Conservation (phyloP, 2,329 filamentous ascomycete genomes). For the Trichophyton benhamiae region DNA sequence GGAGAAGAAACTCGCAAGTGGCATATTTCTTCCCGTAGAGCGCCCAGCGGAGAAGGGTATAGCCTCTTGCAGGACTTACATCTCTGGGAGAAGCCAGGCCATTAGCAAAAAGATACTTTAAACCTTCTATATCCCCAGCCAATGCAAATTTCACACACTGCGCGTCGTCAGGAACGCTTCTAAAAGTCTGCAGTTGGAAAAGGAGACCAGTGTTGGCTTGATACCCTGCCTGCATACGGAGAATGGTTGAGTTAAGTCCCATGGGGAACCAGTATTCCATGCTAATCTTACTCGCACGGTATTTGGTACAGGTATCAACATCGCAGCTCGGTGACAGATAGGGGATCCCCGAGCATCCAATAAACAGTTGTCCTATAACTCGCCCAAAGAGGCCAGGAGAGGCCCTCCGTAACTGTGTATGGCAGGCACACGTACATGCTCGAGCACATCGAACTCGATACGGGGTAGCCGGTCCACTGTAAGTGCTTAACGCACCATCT, state of each 20-base stretch:
- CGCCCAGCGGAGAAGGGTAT: slow-evolving; percentile 24
- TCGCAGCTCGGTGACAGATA: slow-evolving; percentile 18
- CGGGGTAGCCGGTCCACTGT: not conserved
- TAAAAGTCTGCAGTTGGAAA: slow-evolving; percentile 20
- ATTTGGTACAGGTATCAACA: slow-evolving; percentile 14
- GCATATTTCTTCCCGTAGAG: slow-evolving; percentile 25
- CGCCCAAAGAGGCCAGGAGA: slow-evolving; percentile 15
- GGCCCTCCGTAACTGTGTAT: slow-evolving; percentile 14
- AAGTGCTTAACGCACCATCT: not conserved
- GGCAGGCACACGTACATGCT: slow-evolving; percentile 17
- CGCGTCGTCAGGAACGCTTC: slow-evolving; percentile 21
- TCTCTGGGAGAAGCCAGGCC: slow-evolving; percentile 24
- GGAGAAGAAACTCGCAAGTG: slow-evolving; percentile 20
- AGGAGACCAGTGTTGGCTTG: slow-evolving; percentile 12
- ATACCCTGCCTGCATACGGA: slow-evolving; percentile 18
- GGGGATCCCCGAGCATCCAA: slow-evolving; percentile 21
- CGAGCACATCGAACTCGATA: slow-evolving; percentile 10
- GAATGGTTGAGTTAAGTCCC: slow-evolving; percentile 21
- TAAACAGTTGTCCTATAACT: slow-evolving; percentile 20
- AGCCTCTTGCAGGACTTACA: slow-evolving; percentile 22
- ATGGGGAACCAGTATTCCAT: slow-evolving; percentile 26
- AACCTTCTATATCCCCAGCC: slow-evolving; percentile 21
- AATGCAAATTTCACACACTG: slow-evolving; percentile 22
- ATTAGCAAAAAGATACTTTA: slow-evolving; percentile 21
- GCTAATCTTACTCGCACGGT: slow-evolving; percentile 15